Evolutionary conservation across 495 filamentous ascomycete species (phyloP).

Genomic region (Xanthoparmelia taractica): DNA sequence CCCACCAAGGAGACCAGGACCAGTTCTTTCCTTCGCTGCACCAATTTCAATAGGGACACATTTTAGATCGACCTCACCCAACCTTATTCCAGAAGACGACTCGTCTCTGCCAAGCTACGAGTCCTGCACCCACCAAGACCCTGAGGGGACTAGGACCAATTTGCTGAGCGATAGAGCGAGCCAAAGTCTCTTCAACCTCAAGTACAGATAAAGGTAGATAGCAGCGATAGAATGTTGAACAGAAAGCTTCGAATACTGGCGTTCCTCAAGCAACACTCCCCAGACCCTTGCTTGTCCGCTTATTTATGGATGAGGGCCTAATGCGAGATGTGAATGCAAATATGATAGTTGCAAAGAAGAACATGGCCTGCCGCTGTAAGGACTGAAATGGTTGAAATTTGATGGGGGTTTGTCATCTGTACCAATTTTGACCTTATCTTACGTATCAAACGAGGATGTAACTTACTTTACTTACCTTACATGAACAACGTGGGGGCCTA

Average conservation of each 20-base stretch:
- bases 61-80: not conserved
- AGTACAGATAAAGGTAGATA: not conserved
- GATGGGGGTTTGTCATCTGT: too few species aligned
- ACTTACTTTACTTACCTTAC: too few species aligned
- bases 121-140: not conserved
- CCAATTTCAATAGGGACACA: not conserved
- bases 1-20: not conserved
- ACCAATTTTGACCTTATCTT: too few species aligned
- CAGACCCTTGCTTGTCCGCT: not conserved
- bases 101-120: slow-evolving; percentile 7
- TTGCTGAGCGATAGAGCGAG: not conserved
- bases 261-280: not conserved
- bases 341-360: not conserved
- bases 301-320: not conserved
- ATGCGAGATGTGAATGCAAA: not conserved
- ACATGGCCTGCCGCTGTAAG: too few species aligned
- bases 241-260: not conserved
- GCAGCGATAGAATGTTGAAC: not conserved
- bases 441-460: too few species aligned
- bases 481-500: too few species aligned
- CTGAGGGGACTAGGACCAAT: not conserved
- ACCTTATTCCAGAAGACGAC: not conserved
- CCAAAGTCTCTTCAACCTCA: not conserved
- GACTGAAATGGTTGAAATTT: too few species aligned
- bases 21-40: not conserved